Percentiles rank a stretch among this genome's conserved stretches.
phyloP scores from a whole-genome alignment of 2,329 filamentous ascomycete species.

The Ophiostoma himal-ulmi region DNA sequence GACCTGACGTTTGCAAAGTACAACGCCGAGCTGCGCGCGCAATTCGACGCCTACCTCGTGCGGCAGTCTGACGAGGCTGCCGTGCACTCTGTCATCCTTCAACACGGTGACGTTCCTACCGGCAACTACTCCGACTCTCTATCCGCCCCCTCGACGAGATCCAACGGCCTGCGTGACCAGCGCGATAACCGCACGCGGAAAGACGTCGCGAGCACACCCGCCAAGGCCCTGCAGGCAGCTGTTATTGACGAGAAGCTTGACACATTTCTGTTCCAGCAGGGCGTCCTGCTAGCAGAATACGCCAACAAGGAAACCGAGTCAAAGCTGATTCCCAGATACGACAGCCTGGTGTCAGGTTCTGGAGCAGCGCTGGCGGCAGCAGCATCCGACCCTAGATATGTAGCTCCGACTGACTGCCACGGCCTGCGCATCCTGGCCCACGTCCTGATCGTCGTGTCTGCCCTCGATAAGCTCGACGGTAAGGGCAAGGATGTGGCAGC shows the following conservation, averaged over 20 bases:
- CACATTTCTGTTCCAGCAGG: slow-evolving; percentile 54
- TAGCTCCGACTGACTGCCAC: slow-evolving; percentile 53
- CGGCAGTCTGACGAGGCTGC: slow-evolving; percentile 25
- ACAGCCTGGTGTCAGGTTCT: slow-evolving; percentile 28
- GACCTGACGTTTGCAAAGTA: slow-evolving; percentile 33
- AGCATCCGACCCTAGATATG: slow-evolving; percentile 35
- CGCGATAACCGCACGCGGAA: slow-evolving; percentile 20
- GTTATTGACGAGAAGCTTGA: slow-evolving; percentile 61
- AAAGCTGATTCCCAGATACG: slow-evolving; percentile 38
- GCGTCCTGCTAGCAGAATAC: slow-evolving; percentile 44
- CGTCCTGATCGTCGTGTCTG: slow-evolving; percentile 57
- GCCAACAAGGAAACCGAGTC: slow-evolving; percentile 39
- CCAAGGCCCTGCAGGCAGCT: slow-evolving; percentile 71
- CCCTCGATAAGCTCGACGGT: slow-evolving; percentile 50
- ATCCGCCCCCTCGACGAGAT: neutral
- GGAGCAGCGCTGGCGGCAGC: neutral
- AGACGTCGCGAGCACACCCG: slow-evolving; percentile 48
- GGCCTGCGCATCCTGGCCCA: slow-evolving; percentile 65
- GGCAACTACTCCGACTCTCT: slow-evolving; percentile 6
- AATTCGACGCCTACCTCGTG: slow-evolving; percentile 28
- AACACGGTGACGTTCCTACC: slow-evolving; percentile 25
- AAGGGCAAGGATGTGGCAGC: slow-evolving; percentile 34
- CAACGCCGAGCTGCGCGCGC: slow-evolving; percentile 28
- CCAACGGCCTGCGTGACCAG: slow-evolving; percentile 13
- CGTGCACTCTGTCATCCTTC: slow-evolving; percentile 23